A percentile compares a stretch with the other conserved stretches of the same genome.
Evolutionary conservation across 2,329 filamentous ascomycete genomes (phyloP).

Genomic region (Ceratocystis cacaofunesta): DNA sequence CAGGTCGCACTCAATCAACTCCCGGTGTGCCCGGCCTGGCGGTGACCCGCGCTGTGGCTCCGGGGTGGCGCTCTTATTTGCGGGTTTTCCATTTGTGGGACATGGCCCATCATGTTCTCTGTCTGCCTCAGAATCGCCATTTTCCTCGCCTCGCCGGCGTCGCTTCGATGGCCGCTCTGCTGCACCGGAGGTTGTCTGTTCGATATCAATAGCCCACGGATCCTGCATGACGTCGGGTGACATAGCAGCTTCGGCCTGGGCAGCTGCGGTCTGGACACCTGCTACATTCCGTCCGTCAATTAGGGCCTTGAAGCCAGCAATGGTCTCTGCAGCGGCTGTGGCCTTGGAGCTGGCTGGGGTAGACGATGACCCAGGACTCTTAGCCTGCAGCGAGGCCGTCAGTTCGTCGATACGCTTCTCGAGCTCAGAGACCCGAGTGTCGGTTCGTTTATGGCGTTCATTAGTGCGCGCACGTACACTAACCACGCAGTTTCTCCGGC

Average conservation of each 20-base stretch:
- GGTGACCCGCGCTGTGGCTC: slow-evolving; percentile 16
- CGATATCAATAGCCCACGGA: slow-evolving; percentile 19
- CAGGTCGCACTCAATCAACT: slow-evolving; percentile 27
- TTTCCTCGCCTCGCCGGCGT: not conserved
- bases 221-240: slow-evolving; percentile 21
- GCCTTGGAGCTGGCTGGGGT: slow-evolving; percentile 19
- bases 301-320: slow-evolving; percentile 18
- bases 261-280: not conserved
- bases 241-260: slow-evolving; percentile 3
- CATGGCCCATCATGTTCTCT: not conserved
- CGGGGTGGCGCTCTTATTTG: slow-evolving; percentile 5
- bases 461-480: slow-evolving; percentile 47
- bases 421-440: slow-evolving; percentile 74
- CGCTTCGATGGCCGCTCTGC: slow-evolving; percentile 11
- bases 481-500: slow-evolving; percentile 60
- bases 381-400: slow-evolving; percentile 60
- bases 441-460: slow-evolving; percentile 84
- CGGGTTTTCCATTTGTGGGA: not conserved
- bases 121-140: not conserved
- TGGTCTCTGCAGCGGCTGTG: slow-evolving; percentile 17
- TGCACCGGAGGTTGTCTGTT: not conserved
- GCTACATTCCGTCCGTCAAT: slow-evolving; percentile 17
- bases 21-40: slow-evolving; percentile 10
- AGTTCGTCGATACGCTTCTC: slow-evolving; percentile 86
- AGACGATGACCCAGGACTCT: not conserved